phyloP scores from a whole-genome alignment of 108 stramenopile genomes.

The Chaetoceros muelleri region DNA sequence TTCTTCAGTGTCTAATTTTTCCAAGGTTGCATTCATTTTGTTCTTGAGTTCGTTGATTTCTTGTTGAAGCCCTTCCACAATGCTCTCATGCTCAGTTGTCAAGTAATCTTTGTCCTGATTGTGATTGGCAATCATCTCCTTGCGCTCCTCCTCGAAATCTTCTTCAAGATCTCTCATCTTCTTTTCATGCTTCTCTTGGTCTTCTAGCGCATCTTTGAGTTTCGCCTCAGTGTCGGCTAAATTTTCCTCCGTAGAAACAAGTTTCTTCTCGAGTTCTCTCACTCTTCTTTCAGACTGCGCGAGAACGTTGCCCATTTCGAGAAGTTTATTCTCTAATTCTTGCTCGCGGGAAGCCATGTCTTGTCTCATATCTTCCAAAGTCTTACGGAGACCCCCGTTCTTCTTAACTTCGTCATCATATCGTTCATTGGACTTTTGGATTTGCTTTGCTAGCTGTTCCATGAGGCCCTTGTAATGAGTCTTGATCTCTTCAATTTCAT shows the following conservation, averaged over 20 bases:
- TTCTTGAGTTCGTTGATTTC: neutral
- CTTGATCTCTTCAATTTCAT: neutral
- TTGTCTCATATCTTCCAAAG: neutral
- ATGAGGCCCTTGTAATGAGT: neutral
- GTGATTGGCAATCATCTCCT: neutral
- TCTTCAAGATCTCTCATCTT: neutral
- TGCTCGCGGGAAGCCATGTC: neutral
- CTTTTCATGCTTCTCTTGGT: neutral
- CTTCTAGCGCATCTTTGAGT: neutral
- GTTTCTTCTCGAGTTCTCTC: neutral
- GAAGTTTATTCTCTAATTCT: neutral
- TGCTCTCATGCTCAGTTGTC: neutral
- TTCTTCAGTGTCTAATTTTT: neutral
- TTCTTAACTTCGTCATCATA: neutral
- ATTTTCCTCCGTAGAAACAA: neutral
- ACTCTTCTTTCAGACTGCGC: neutral
- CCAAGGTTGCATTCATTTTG: neutral
- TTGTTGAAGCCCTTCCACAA: neutral
- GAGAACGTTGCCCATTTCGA: neutral
- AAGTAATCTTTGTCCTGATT: neutral
- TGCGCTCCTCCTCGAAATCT: neutral
- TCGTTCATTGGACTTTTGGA: neutral
- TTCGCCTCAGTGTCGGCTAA: neutral
- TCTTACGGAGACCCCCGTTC: neutral
- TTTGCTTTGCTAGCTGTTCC: neutral